Percentiles rank a stretch among this genome's conserved stretches.
phyloP scores from a whole-genome alignment of 179 eudicot species.

The Beta macrorhiza region DNA sequence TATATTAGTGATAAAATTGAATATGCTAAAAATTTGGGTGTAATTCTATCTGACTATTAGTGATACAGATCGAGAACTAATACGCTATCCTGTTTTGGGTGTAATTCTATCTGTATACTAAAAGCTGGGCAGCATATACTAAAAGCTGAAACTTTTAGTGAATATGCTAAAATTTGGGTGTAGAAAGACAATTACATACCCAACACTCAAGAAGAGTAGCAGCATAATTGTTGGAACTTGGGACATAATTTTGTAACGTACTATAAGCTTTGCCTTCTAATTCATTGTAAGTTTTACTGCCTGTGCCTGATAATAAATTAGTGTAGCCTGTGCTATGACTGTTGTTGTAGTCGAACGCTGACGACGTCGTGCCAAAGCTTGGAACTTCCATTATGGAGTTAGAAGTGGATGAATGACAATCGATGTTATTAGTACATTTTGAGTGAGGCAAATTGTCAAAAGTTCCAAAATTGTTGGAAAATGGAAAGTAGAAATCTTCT shows the following conservation, averaged over 20 bases:
- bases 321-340: not conserved
- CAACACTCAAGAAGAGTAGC: constrained; percentile 12
- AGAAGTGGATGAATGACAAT: not conserved
- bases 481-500: constrained; percentile 3
- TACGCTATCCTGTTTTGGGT: too few relatives aligned
- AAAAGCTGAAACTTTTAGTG: too few relatives aligned
- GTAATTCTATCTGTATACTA: too few relatives aligned
- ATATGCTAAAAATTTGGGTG: too few relatives aligned
- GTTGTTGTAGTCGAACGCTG: not conserved
- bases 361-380: not conserved
- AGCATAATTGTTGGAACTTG: constrained; percentile 11
- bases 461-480: not conserved
- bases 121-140: too few relatives aligned
- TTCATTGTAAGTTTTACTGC: constrained; percentile 4
- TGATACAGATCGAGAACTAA: too few relatives aligned
- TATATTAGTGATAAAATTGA: too few relatives aligned
- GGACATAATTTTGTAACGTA: constrained; percentile 4
- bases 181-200: constrained; percentile 18
- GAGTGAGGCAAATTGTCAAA: constrained; percentile 10
- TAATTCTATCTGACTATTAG: too few relatives aligned
- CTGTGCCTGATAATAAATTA: not conserved
- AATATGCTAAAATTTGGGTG: too few relatives aligned
- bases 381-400: not conserved
- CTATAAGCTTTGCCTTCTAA: constrained; percentile 4
- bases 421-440: not conserved